These are phyloP conservation scores for Trichocomaceae sp. DNA, from an alignment of 2,329 filamentous ascomycete genomes.

Conservation along the genomic window DNA sequence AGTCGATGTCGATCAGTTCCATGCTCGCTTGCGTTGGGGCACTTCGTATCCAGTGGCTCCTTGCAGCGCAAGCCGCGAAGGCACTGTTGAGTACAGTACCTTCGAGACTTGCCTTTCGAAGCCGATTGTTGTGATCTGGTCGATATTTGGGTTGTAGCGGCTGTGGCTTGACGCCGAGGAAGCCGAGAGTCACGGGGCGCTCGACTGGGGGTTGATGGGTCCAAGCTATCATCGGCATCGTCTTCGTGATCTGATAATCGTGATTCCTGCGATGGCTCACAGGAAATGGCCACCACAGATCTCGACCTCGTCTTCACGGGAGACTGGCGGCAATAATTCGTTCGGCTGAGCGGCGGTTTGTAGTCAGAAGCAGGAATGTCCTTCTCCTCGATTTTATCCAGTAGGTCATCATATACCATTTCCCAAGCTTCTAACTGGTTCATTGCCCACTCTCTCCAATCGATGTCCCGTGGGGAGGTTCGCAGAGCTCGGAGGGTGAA, in stretches of 20 bases:
- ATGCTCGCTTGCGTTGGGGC: neutral
- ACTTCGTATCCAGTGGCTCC: neutral
- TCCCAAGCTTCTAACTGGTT: constrained; percentile 19
- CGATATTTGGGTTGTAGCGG: neutral
- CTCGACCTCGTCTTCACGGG: constrained; percentile 14
- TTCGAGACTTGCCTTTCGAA: constrained; percentile 45
- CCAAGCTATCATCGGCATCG: neutral
- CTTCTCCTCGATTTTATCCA: constrained; percentile 17
- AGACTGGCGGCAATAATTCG: constrained; percentile 14
- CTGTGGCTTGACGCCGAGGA: neutral
- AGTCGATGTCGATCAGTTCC: neutral
- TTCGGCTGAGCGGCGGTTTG: constrained; percentile 9
- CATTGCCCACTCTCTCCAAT: constrained; percentile 17
- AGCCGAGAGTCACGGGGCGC: neutral
- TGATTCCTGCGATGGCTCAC: constrained; percentile 8
- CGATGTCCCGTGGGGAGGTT: constrained; percentile 13
- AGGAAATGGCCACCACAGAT: constrained; percentile 8
- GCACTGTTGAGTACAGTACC: constrained; percentile 38
- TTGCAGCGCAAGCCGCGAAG: neutral
- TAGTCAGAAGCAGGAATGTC: constrained; percentile 17
- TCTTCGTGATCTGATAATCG: neutral
- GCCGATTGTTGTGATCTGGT: constrained; percentile 51
- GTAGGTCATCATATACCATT: constrained; percentile 20
- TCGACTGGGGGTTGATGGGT: neutral
- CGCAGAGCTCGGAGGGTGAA: constrained; percentile 25